phyloP scores from a whole-genome alignment of 257 asterid genomes.

The Solanum sejunctum region DNA sequence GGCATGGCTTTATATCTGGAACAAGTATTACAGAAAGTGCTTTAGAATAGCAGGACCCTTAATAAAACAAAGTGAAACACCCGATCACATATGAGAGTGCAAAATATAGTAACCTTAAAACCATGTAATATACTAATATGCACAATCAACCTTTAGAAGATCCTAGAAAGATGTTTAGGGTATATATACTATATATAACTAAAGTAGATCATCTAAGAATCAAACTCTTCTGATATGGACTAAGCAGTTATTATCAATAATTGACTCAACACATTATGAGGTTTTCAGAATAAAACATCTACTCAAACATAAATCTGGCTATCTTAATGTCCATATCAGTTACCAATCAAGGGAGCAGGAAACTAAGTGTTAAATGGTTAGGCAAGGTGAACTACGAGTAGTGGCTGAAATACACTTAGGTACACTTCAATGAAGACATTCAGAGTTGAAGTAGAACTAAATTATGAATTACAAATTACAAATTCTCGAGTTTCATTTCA shows the following conservation, averaged over 20 bases:
- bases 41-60: neutral
- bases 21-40: neutral
- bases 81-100: neutral
- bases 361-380: neutral
- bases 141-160: neutral
- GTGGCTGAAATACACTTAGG: neutral
- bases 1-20: constrained; percentile 34
- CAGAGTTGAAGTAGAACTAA: neutral
- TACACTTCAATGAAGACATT: neutral
- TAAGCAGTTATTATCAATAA: neutral
- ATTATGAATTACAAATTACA: neutral
- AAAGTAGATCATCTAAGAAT: neutral
- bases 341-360: neutral
- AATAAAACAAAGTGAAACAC: neutral
- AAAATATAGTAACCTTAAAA: neutral
- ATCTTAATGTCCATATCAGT: neutral
- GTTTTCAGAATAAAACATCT: neutral
- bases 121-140: neutral
- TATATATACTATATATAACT: neutral
- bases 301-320: neutral
- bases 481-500: neutral
- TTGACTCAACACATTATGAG: neutral
- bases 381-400: neutral
- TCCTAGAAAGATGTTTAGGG: neutral
- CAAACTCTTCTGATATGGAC: neutral